A percentile compares a stretch with the other conserved stretches of the same genome.
Evolutionary conservation across 2,329 filamentous ascomycete genomes (phyloP).

Genomic region (Aspergillus thermomutatus): DNA sequence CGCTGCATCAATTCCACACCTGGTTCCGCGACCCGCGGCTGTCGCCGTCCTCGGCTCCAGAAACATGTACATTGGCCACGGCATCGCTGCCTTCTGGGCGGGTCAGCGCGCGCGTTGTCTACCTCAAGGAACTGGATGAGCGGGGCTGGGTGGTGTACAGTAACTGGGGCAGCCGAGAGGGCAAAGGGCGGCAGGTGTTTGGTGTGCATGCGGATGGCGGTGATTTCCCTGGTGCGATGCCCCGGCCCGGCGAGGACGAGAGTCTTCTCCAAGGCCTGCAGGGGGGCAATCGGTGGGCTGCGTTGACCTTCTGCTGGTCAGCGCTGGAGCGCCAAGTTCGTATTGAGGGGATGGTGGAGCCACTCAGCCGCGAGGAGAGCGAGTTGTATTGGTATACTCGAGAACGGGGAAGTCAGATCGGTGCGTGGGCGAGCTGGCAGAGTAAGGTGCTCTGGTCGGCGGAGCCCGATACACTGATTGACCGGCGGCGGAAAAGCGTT

Average conservation of each 20-base stretch:
- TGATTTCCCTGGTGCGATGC: conserved; percentile 55
- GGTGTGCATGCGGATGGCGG: conserved; percentile 16
- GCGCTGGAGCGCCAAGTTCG: conserved; percentile 83
- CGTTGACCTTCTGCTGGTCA: conserved; percentile 88
- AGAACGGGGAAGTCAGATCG: conserved; percentile 77
- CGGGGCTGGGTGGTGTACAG: conserved; percentile 86
- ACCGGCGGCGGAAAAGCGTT: conserved; percentile 24
- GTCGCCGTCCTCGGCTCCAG: conserved; percentile 66
- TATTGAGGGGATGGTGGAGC: conserved; percentile 73
- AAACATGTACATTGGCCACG: conserved; percentile 85
- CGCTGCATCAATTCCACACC: conserved; percentile 78
- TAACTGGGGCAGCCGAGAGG: conserved; percentile 74
- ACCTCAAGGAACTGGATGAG: conserved; percentile 89
- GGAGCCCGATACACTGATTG: conserved; percentile 24
- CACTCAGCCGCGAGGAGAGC: conserved; percentile 68
- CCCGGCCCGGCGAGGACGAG: conserved; percentile 46
- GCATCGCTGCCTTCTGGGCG: conserved; percentile 78
- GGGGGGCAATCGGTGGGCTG: conserved; percentile 67
- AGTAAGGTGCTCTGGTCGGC: conserved; percentile 64
- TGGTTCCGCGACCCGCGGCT: conserved; percentile 79
- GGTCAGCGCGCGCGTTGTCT: conserved; percentile 81
- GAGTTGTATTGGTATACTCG: conserved; percentile 62
- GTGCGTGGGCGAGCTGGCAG: conserved; percentile 92
- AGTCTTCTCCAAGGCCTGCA: conserved; percentile 11
- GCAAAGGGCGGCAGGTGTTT: conserved; percentile 42